These are phyloP conservation scores for Trichoderma erinaceum DNA, from an alignment of 495 filamentous ascomycete genomes.

Conservation along the genomic window DNA sequence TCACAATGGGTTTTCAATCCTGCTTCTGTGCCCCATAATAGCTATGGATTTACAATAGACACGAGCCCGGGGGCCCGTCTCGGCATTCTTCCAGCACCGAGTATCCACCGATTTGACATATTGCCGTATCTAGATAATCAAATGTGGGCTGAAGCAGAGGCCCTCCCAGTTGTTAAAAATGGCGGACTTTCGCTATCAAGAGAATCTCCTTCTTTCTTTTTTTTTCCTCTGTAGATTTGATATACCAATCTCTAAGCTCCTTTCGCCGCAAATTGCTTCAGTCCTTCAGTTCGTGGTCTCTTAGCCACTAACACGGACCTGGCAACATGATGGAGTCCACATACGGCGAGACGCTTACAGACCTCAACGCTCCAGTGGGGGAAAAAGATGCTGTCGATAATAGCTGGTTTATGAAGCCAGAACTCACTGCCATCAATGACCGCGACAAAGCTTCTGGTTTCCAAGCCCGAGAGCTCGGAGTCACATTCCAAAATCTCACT, in stretches of 20 bases:
- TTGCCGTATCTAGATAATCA: neutral
- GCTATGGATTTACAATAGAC: neutral
- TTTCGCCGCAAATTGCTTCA: neutral
- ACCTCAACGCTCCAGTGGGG: neutral
- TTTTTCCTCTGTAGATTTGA: neutral
- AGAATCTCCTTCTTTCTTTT: neutral
- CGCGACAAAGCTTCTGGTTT: slow-evolving; percentile 43
- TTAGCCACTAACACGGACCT: neutral
- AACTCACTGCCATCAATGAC: slow-evolving; percentile 38
- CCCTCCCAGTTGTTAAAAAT: neutral
- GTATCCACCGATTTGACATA: neutral
- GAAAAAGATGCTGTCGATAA: slow-evolving; percentile 4
- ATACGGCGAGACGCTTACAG: slow-evolving; percentile 23
- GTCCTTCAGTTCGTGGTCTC: neutral
- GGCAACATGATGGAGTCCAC: neutral
- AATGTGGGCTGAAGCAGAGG: neutral
- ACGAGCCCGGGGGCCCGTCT: neutral
- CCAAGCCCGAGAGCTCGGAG: slow-evolving; percentile 48
- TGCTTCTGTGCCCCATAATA: neutral
- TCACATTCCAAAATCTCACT: slow-evolving; percentile 55
- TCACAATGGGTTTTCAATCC: neutral
- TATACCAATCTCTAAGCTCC: neutral
- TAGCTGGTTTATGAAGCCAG: slow-evolving; percentile 39
- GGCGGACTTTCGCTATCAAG: neutral
- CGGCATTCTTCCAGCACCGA: slow-evolving; percentile 5